Base-by-base conservation (phyloP, 805 yeast species). In the Barnettozyma sucrosica region DNA sequence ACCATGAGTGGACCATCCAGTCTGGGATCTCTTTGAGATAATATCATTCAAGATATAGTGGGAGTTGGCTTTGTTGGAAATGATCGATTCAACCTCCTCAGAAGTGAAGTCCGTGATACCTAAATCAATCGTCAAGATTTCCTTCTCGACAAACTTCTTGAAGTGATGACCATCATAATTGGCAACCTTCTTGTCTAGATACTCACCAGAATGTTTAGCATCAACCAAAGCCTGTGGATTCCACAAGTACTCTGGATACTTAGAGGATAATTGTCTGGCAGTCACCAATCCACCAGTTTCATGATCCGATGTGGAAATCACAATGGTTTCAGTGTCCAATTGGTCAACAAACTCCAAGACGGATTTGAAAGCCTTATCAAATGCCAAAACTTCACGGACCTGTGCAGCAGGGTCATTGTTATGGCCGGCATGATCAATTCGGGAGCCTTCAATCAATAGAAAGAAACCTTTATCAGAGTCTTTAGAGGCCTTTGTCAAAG, bases 1-100 rank as follows among this genome's bases (percentile, higher is more conserved):
- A 26, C 97, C 98, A 59, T 89, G 95, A 0, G 97, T 90, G 9
- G 95, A 75, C 96, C 97, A 90, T n/a, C 97, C 97, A 16, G 89
- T 79, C 65, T 85, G 85, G 0, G 97, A 89, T 53, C 96, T 78
- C n/a, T 67, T 59, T 1, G 95, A 85, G 10, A 89, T 76, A 76
- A 90, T 76, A 47, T 81, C 74, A 59, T 86, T 84, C 48, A 89
- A 65, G 36, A 72, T 67, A 51, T 80, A 80, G 40, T 59, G 63
- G 2, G 72, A 59, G 36, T 60, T 55, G 1, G 55, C 53, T 36
- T 62, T 59, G 43, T 69, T 57, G 3, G 62, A 50, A 21, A 79
- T 51, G 10, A 85, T 62, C 2, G 50, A 57, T 4, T 65, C 58
- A 23, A 83, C 66, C 53, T 90, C 97, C 2, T 71, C 71, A 0